A percentile compares a stretch with the other conserved stretches of the same genome.
phyloP scores from a whole-genome alignment of 208 protist species.

The Lotmaria passim region DNA sequence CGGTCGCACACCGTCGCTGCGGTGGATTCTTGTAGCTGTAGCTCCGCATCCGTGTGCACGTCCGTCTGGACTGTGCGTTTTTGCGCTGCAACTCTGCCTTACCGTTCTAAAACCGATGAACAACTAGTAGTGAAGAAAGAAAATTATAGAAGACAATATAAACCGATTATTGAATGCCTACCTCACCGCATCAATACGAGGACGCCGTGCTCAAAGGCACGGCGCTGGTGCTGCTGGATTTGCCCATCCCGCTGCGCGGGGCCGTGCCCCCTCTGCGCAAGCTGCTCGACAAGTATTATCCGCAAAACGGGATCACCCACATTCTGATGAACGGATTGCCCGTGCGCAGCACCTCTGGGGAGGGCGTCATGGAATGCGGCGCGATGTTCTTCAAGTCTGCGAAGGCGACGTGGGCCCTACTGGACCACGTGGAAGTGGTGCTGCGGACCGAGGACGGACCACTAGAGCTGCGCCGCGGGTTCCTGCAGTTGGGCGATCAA shows the following conservation, averaged over 20 bases:
- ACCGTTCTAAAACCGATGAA: too few species aligned
- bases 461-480: slow-evolving; percentile 64
- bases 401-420: slow-evolving; percentile 15
- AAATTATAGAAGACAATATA: slow-evolving; percentile 6
- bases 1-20: too few species aligned
- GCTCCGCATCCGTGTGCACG: too few species aligned
- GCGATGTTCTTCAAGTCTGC: slow-evolving; percentile 29
- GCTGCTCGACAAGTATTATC: slow-evolving; percentile 34
- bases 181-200: slow-evolving; percentile 27
- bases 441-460: slow-evolving; percentile 24
- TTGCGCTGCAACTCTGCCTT: too few species aligned
- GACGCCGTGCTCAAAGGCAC: slow-evolving; percentile 51
- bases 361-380: slow-evolving; percentile 27
- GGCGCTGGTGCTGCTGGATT: slow-evolving; percentile 49
- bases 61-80: too few species aligned
- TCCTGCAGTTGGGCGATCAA: slow-evolving; percentile 46
- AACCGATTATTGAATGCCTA: slow-evolving; percentile 1
- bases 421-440: slow-evolving; percentile 28
- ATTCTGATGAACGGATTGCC: slow-evolving; percentile 22
- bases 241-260: slow-evolving; percentile 27
- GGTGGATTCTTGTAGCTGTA: too few species aligned
- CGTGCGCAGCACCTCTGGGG: slow-evolving; percentile 26
- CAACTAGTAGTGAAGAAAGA: too few species aligned
- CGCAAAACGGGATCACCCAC: slow-evolving; percentile 23
- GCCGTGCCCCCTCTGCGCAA: slow-evolving; percentile 20